Base-by-base conservation (phyloP, 495 filamentous ascomycete genomes). In the Aspergillus cavernicola region DNA sequence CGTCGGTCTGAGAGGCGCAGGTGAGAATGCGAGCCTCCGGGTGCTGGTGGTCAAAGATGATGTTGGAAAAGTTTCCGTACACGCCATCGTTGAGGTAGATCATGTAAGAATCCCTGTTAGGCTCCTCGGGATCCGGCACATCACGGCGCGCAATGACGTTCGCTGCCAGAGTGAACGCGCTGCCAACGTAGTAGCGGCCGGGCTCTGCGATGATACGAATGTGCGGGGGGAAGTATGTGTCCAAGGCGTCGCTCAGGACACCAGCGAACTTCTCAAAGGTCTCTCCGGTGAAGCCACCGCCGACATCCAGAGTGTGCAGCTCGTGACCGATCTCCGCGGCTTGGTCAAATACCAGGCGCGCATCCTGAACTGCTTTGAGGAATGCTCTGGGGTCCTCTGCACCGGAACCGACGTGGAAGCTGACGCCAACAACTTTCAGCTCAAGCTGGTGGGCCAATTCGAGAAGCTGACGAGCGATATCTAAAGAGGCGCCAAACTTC, bases 41-140 rank as follows among this genome's bases (percentile, higher is more conserved):
- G 61, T 95, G 79, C 75, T 99, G 95, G 68, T 97, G 95, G 63
- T 97, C 95, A 69, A 96, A 99, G 72, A 99, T 95, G 77, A 97
- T 96, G 80, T 88, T 93, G 54, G 89, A 92, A 70, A 99, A 97
- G 71, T 97, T 97, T 52, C 93, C 92, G 58, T 99, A 99, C 33
- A 97, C 83, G 22, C 93, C 93, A 60, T 97, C 93, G 63, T 97
- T 97, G 58, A 97, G 73, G 67, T 98, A 97, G 23, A 96, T 70
- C 92, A 97, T 97, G 78, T 93, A 96, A 47, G 85, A 88, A 44
- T 80, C 71, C 9, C 77, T 70, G 9, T 73, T 80, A 19, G 71
- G 73, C 38, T 77, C 67, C 45, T 71, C 69, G 16, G 78, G 78
- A 55, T 86, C 80, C 39, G 83, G 78, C 52, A 96, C 83, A 38